These are phyloP conservation scores for Backusella circina DNA, from an alignment of 192 early-diverging fungal genomes.

Conservation along the genomic window DNA sequence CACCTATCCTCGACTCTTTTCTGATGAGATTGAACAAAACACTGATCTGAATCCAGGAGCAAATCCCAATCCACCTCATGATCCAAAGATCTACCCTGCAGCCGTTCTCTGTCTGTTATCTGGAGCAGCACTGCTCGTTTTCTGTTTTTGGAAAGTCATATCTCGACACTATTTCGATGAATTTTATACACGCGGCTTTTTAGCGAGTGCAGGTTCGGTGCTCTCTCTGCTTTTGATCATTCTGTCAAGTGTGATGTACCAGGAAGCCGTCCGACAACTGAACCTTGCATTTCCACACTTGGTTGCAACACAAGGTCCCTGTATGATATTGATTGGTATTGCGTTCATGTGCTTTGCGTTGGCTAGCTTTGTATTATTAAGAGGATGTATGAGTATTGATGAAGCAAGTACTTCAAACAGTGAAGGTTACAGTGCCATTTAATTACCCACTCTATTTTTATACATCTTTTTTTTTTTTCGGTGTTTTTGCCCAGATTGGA, in stretches of 20 bases:
- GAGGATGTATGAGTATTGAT: slow-evolving; percentile 19
- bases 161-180: slow-evolving; percentile 14
- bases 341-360: slow-evolving; percentile 10
- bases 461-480: not conserved
- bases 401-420: not conserved
- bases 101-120: slow-evolving; percentile 21
- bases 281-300: slow-evolving; percentile 23
- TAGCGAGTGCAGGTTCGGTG: slow-evolving; percentile 4
- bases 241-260: slow-evolving; percentile 18
- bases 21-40: slow-evolving; percentile 13
- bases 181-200: slow-evolving; percentile 26
- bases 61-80: slow-evolving; percentile 24
- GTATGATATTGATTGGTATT: slow-evolving; percentile 25
- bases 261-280: slow-evolving; percentile 14
- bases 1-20: slow-evolving; percentile 21
- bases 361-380: slow-evolving; percentile 10
- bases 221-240: slow-evolving; percentile 15
- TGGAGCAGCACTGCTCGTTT: not conserved
- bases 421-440: not conserved
- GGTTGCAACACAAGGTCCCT: slow-evolving; percentile 19
- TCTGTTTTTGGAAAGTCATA: slow-evolving; percentile 2
- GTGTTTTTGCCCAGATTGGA: not conserved
- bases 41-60: slow-evolving; percentile 15
- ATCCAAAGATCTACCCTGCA: slow-evolving; percentile 22
- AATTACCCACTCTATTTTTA: not conserved